Percentiles rank a stretch among this genome's conserved stretches.
These are phyloP conservation scores for Mycocentrospora acerina DNA, from an alignment of 2,329 filamentous ascomycete species.

Conservation along the genomic window DNA sequence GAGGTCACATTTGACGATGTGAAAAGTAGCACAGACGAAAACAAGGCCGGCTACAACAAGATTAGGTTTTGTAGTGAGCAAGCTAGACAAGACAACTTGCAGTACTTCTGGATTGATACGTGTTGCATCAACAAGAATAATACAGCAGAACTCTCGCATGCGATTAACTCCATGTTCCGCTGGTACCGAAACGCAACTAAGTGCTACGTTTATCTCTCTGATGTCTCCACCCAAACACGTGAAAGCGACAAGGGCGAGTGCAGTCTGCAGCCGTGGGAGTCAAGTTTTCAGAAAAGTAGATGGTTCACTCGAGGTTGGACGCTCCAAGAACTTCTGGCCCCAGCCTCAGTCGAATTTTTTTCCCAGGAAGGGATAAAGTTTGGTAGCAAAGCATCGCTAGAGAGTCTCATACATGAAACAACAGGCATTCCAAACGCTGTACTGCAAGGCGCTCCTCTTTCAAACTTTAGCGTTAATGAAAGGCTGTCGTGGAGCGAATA, in stretches of 20 bases:
- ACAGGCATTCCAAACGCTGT: slow-evolving; percentile 1
- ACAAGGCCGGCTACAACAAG: slow-evolving; percentile 2
- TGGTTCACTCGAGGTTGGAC: slow-evolving; percentile 3
- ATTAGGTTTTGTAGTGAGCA: slow-evolving; percentile 3
- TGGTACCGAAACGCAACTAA: slow-evolving; percentile 23
- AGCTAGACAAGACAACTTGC: slow-evolving; percentile 11
- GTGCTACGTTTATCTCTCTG: slow-evolving; percentile 24
- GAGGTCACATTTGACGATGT: slow-evolving; percentile 2
- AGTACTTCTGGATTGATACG: slow-evolving; percentile 28
- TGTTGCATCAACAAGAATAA: slow-evolving; percentile 28
- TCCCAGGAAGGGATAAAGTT: slow-evolving; percentile 1
- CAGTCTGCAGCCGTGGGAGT: not conserved
- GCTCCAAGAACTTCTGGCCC: slow-evolving; percentile 2
- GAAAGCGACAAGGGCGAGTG: not conserved
- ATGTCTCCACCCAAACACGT: slow-evolving; percentile 1
- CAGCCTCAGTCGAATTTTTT: slow-evolving; percentile 7
- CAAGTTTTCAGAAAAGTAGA: not conserved
- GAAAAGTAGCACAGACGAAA: not conserved
- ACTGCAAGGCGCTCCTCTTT: not conserved
- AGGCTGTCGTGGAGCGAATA: slow-evolving; percentile 10
- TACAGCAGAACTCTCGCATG: slow-evolving; percentile 24
- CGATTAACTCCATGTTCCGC: slow-evolving; percentile 30
- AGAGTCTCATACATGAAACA: not conserved
- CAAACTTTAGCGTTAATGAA: slow-evolving; percentile 3
- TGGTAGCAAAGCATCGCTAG: slow-evolving; percentile 3